phyloP scores from a whole-genome alignment of 495 filamentous ascomycete genomes.

The Talaromyces thailandensis region DNA sequence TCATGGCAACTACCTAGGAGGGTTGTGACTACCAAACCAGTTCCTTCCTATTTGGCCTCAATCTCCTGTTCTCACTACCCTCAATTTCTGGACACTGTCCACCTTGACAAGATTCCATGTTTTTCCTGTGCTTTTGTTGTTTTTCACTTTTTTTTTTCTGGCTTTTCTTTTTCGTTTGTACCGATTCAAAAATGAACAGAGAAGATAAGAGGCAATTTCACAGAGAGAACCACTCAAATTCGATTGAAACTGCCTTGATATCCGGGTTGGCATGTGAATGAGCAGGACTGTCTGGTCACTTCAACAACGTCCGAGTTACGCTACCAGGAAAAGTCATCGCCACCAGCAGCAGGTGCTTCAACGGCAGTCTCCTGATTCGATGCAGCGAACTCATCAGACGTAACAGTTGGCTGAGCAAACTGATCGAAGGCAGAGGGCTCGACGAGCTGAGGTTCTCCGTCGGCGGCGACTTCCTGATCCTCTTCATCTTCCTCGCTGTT shows the following conservation, averaged over 20 bases:
- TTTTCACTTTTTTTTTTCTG: neutral
- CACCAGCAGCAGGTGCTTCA: neutral
- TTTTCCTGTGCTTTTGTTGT: neutral
- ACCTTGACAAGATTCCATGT: neutral
- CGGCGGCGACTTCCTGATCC: neutral
- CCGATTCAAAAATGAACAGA: neutral
- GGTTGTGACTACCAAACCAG: neutral
- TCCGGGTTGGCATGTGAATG: neutral
- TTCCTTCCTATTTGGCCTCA: neutral
- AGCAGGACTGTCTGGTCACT: neutral
- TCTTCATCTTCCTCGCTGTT: conserved; percentile 41
- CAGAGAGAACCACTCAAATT: neutral
- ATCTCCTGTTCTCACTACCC: neutral
- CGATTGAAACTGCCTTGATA: neutral
- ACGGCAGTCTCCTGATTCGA: neutral
- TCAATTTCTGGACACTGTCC: neutral
- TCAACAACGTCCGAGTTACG: neutral
- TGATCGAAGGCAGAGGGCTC: neutral
- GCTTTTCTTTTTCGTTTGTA: neutral
- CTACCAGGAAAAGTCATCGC: neutral
- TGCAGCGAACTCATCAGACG: neutral
- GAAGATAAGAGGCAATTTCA: neutral
- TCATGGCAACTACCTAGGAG: neutral
- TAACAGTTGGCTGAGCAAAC: neutral
- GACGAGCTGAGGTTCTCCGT: neutral